Evolutionary conservation across 805 yeast species (phyloP), one percentile per base, ranked within the genome.

Genomic region (Lachancea dasiensis): DNA sequence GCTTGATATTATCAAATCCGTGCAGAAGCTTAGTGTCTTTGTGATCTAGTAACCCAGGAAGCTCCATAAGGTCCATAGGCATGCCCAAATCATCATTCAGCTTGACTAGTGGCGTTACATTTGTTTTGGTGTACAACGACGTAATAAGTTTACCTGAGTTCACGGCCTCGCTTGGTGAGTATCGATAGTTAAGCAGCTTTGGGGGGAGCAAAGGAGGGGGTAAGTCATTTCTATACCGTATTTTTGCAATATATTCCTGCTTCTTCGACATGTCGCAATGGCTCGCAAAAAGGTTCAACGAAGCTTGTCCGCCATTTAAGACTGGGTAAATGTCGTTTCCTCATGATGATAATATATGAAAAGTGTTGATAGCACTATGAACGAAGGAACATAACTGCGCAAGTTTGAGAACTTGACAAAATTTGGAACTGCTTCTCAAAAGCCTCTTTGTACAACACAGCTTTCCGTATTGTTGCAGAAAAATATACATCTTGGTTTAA

Each of bases 131-230:
- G 56, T 87, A 82, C 40, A 80, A 65, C 2, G 90, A 75, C 2
- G 87, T 70, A 47, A 90, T 64, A 38, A 86, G 68, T 38, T 69
- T 64, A 3, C 83, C 61, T 1, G 80, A 67, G 23, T 71, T 69
- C 26, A 70, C 65, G 13, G 64, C 56, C 36, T 73, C 72, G 52
- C 69, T 49, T 20, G 61, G 65, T 41, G 46, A 49, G 4, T 41
- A 51, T 25, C 63, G 58, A 47, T 79, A 74, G 34, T 78, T 73
- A 37, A 92, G 61, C 40, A 89, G 71, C 58, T 83, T 86, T 21
- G 98, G 97, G 31, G 95, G 86, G 44, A 92, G 71, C 17, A 90
- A 82, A 7, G 97, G 97, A 2, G 96, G 89, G 5, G 98, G 98
- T 17, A 92, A 69, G 52, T 77, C 83, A 58, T 92, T 92, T 42